Evolutionary conservation across 495 filamentous ascomycete genomes (phyloP), one percentile per base, ranked within the genome.

Genomic region (Elasticomyces elasticus): DNA sequence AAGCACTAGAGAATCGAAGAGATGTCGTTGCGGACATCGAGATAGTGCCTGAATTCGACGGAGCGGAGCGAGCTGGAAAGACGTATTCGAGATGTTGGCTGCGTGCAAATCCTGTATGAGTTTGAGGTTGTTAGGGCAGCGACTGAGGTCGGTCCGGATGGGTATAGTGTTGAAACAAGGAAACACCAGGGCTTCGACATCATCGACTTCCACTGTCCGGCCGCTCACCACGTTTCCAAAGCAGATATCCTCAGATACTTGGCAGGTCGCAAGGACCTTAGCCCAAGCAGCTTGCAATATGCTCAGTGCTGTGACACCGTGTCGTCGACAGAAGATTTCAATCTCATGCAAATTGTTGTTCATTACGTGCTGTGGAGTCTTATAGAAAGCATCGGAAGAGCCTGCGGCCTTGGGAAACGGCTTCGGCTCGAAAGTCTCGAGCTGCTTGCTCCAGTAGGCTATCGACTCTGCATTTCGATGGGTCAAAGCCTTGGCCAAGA

Each of bases 131-230:
- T 47, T 74, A 52, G 46, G 63, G 22, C 41, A 51, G 11, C 49
- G 54, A 2, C 68, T 62, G n/a, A 83, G 47, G 26, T 77, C 64
- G 49, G 84, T 65, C 19, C 89, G 76, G n/a, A 88, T 68, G 0
- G 90, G 88, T 20, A 95, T 72, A 0, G 90, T 95, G 55, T 91
- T 94, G 69, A 95, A 92, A 63, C 87, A 88, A 1, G 90, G 90
- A 1, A 85, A 83, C 20, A 94, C 77, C 9, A 95, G 79, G 5
- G 79, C 72, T 12, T 87, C 78, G 25, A 91, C 73, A 3, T 75
- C 74, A 22, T 83, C 74, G 19, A 88, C 62, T 2, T 81, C 67
- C 11, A 85, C 60, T 0, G 79, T 81, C 30, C 87, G 79, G 0
- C 87, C 88, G 60, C 78, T 86, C 50, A 87, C 77, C 6, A 92